Evolutionary conservation across 208 protist species (phyloP).

Genomic region (Trypanosoma avium): DNA sequence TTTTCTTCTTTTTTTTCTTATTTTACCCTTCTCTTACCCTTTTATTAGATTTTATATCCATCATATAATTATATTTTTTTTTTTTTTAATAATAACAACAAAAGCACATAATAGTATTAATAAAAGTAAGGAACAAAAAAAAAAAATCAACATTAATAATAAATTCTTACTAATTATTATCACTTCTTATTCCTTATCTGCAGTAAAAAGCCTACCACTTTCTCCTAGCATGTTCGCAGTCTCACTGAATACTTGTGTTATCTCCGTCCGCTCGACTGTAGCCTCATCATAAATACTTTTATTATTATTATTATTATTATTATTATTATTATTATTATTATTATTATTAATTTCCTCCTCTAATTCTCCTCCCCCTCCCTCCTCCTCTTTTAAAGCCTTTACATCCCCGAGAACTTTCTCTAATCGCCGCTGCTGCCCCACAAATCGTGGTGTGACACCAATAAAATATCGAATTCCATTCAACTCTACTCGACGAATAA

Average conservation of each 20-base stretch:
- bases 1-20: conserved; percentile 1
- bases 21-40: not conserved
- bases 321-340: not conserved
- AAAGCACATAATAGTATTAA: too few relatives aligned
- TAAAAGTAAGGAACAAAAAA: too few relatives aligned
- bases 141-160: not conserved
- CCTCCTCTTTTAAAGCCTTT: conserved; percentile 17
- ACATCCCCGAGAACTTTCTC: conserved; percentile 43
- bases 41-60: not conserved
- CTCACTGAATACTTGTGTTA: conserved; percentile 7
- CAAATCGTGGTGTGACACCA: conserved; percentile 65
- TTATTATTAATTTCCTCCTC: conserved; percentile 9
- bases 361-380: conserved; percentile 9
- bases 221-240: conserved; percentile 3
- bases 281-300: not conserved
- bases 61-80: too few relatives aligned
- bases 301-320: not conserved
- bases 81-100: too few relatives aligned
- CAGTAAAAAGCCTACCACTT: not conserved
- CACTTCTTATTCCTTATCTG: too few relatives aligned
- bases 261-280: conserved; percentile 1
- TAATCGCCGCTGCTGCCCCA: conserved; percentile 51
- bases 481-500: conserved; percentile 69
- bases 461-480: conserved; percentile 77
- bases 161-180: not conserved